phyloP scores from a whole-genome alignment of 306 rosid species.

The Myrica gale region DNA sequence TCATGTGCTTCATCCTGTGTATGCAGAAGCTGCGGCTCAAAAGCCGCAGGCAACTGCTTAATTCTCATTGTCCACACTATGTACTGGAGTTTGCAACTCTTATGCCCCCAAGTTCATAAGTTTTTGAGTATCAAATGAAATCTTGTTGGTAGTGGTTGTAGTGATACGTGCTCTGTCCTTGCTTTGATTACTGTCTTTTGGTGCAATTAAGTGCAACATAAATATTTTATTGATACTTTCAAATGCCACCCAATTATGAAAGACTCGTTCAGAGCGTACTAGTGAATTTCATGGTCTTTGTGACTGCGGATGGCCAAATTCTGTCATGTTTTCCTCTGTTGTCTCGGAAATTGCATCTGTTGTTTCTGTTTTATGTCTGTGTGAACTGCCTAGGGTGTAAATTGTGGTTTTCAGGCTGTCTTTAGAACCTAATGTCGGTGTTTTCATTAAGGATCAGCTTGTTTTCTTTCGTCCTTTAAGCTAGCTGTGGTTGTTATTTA shows the following conservation, averaged over 20 bases:
- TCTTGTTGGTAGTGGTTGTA: not conserved
- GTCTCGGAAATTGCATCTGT: not conserved
- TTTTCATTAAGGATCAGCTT: no score
- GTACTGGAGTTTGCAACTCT: constrained; percentile 14
- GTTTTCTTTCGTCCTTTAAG: not conserved
- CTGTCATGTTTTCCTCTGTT: not conserved
- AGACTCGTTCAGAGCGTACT: not conserved
- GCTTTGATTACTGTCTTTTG: not conserved
- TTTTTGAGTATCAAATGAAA: not conserved
- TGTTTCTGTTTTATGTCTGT: not conserved
- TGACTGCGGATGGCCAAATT: not conserved
- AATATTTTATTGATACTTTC: not conserved
- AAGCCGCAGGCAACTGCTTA: constrained; percentile 35
- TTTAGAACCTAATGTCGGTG: no score
- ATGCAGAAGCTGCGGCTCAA: constrained; percentile 40
- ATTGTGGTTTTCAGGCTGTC: not conserved
- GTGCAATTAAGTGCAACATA: not conserved
- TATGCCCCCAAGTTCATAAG: not conserved
- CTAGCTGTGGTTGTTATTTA: no score
- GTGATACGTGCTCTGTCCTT: not conserved
- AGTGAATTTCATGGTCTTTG: not conserved
- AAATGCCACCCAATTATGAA: not conserved
- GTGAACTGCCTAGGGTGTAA: not conserved
- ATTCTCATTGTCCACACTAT: constrained; percentile 16
- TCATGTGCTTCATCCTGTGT: constrained; percentile 78